These are phyloP conservation scores for Amanita jacksonii DNA, from an alignment of 768 basidiomycete genomes.

Conservation along the genomic window DNA sequence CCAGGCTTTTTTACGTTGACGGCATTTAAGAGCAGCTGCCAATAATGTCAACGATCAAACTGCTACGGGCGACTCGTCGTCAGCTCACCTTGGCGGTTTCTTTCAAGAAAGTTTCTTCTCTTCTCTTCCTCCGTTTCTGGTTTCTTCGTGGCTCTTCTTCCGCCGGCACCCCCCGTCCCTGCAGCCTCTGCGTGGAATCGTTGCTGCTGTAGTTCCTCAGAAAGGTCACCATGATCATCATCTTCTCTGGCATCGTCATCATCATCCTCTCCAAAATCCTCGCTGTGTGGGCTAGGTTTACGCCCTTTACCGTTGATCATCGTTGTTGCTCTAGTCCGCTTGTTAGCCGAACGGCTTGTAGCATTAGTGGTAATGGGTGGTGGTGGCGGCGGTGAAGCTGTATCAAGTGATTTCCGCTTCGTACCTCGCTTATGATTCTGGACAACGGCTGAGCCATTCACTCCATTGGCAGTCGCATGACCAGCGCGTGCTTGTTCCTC, in stretches of 20 bases:
- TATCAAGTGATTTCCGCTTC: constrained; percentile 64
- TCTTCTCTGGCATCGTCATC: constrained; percentile 33
- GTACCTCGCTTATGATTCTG: constrained; percentile 42
- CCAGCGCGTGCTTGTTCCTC: constrained; percentile 69
- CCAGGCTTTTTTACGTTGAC: constrained; percentile 99
- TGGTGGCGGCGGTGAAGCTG: constrained; percentile 27
- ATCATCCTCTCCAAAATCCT: constrained; percentile 15
- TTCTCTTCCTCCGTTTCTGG: constrained; percentile 99
- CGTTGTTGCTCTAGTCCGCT: constrained; percentile 26
- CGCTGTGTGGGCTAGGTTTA: constrained; percentile 25
- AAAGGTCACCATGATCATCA: constrained; percentile 18
- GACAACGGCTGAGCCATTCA: constrained; percentile 25
- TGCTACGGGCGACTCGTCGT: not conserved
- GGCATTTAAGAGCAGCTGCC: constrained; percentile 93
- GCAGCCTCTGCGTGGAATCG: constrained; percentile 21
- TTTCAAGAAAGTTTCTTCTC: constrained; percentile 89
- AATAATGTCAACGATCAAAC: not conserved
- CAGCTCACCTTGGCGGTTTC: constrained; percentile 87
- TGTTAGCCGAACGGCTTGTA: constrained; percentile 19
- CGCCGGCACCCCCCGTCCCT: constrained; percentile 13
- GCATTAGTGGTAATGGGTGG: constrained; percentile 16
- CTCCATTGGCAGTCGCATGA: constrained; percentile 17
- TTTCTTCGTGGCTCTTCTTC: constrained; percentile 41
- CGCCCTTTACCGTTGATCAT: constrained; percentile 20
- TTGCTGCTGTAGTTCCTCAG: constrained; percentile 1